Conservation (phyloP, 2,329 filamentous ascomycete genomes). For the Cadophora gregata region DNA sequence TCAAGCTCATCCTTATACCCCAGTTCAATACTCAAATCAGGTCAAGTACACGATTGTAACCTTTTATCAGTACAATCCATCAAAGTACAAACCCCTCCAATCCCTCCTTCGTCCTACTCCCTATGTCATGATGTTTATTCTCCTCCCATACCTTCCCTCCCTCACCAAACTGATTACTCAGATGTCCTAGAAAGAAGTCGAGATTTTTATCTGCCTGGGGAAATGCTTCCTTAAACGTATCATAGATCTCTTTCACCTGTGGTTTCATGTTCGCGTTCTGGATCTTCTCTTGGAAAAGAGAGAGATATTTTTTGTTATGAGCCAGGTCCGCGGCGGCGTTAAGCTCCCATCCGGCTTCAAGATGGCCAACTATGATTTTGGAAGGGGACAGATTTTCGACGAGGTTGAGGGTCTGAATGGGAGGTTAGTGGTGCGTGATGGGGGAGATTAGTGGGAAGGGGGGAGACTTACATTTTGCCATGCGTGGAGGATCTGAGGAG, state of each 20-base stretch:
- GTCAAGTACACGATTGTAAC: too few relatives aligned
- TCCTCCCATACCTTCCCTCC: slow-evolving; percentile 68
- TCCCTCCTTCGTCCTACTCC: slow-evolving; percentile 73
- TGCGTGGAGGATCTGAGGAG: slow-evolving; percentile 16
- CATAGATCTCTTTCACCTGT: slow-evolving; percentile 12
- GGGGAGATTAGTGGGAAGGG: not conserved
- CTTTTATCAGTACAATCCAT: too few relatives aligned
- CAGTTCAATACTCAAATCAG: not conserved
- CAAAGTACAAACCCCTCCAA: slow-evolving; percentile 58
- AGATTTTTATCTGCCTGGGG: slow-evolving; percentile 12
- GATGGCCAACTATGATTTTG: slow-evolving; percentile 19
- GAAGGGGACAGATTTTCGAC: slow-evolving; percentile 7
- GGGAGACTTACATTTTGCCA: slow-evolving; percentile 9
- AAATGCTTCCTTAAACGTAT: slow-evolving; percentile 17
- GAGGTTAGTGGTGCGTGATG: not conserved
- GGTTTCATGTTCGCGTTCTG: slow-evolving; percentile 13
- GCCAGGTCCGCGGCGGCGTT: slow-evolving; percentile 13
- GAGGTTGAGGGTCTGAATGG: not conserved
- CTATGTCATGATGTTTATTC: slow-evolving; percentile 69
- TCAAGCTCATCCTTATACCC: not conserved
- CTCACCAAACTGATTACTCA: slow-evolving; percentile 23
- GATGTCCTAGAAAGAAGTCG: slow-evolving; percentile 21
- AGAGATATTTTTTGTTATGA: slow-evolving; percentile 17
- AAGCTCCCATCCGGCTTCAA: slow-evolving; percentile 9
- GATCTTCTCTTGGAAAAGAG: slow-evolving; percentile 20